Conservation (phyloP, 176 grass and related monocot genomes). For the Chrysopogon serrulatus region DNA sequence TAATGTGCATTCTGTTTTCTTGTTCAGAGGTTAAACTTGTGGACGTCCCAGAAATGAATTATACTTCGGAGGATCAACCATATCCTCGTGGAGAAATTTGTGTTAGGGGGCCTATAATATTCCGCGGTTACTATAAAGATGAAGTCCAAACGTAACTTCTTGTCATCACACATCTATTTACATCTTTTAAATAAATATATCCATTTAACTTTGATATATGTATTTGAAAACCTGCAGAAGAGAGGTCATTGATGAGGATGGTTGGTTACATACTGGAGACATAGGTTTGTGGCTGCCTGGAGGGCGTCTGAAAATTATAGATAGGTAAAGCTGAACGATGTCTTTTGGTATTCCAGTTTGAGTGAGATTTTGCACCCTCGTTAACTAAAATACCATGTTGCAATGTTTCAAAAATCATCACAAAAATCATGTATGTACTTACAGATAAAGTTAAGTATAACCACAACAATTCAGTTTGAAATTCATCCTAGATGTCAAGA, state of each 20-base stretch:
- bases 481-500: no score
- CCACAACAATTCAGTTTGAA: no score
- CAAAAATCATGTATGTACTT: no score
- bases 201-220: background rate
- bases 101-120: constrained; percentile 75
- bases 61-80: constrained; percentile 86
- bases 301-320: constrained; percentile 92
- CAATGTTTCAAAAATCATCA: no score
- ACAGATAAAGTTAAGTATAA: no score
- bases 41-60: constrained; percentile 98
- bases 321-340: constrained; percentile 50
- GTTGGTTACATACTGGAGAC: constrained; percentile 97
- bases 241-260: constrained; percentile 84
- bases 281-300: constrained; percentile 96
- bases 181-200: background rate
- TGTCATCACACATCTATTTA: background rate
- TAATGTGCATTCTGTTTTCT: constrained; percentile 1
- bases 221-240: constrained; percentile 43
- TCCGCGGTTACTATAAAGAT: constrained; percentile 85
- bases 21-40: constrained; percentile 92
- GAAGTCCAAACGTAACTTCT: constrained; percentile 77
- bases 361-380: no score
- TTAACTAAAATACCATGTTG: no score
- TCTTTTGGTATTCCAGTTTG: background rate
- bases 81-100: constrained; percentile 98